phyloP scores from a whole-genome alignment of 805 yeast genomes.

The Torulaspora maleeae region DNA sequence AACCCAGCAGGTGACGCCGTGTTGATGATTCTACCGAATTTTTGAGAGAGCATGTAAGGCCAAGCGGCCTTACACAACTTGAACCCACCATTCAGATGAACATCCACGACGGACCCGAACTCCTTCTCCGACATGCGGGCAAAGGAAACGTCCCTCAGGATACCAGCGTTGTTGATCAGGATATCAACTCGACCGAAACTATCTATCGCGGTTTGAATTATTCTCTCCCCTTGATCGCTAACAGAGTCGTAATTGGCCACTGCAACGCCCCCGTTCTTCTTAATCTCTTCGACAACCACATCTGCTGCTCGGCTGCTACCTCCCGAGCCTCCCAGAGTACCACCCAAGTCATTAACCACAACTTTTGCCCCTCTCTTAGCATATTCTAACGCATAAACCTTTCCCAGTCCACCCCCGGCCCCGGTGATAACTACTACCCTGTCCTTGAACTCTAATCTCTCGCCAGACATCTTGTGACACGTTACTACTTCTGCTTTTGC shows the following conservation, averaged over 20 bases:
- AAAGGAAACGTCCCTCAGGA: conserved; percentile 80
- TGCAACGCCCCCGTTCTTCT: conserved; percentile 70
- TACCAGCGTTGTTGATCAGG: conserved; percentile 91
- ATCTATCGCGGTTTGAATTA: conserved; percentile 79
- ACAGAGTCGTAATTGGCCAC: conserved; percentile 94
- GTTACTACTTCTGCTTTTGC: too few relatives aligned
- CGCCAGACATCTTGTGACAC: conserved; percentile 5
- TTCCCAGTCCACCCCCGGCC: conserved; percentile 96
- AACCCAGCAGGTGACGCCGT: conserved; percentile 98
- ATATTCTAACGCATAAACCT: conserved; percentile 76
- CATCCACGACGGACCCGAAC: conserved; percentile 74
- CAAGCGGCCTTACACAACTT: conserved; percentile 85
- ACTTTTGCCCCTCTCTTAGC: conserved; percentile 92
- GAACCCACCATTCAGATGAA: conserved; percentile 87
- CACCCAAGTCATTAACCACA: conserved; percentile 92
- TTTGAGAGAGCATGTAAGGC: conserved; percentile 81
- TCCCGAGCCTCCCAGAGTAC: conserved; percentile 70
- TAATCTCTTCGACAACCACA: conserved; percentile 79
- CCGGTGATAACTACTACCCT: conserved; percentile 93
- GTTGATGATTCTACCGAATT: conserved; percentile 82
- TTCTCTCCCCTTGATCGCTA: conserved; percentile 72
- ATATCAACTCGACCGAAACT: conserved; percentile 85
- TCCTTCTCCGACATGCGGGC: conserved; percentile 80
- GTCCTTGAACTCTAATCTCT: conserved; percentile 54
- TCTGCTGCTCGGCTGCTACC: conserved; percentile 76